Conservation (phyloP, 805 yeast species). For the Hanseniaspora singularis region DNA sequence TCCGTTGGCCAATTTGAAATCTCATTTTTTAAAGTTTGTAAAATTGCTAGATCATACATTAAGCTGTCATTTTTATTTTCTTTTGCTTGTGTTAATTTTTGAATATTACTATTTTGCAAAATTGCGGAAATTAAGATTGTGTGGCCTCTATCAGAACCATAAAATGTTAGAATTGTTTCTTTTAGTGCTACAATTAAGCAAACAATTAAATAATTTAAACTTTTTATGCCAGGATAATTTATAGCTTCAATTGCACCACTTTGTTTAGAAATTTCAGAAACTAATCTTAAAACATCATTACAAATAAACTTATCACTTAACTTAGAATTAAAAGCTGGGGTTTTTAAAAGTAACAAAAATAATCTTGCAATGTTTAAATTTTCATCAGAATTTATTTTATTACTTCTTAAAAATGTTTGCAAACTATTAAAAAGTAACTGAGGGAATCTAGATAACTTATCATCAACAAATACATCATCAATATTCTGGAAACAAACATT, state of each 20-base stretch:
- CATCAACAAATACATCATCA: neutral
- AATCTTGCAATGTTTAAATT: conserved; percentile 7
- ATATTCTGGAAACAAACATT: neutral
- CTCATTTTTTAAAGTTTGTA: conserved; percentile 13
- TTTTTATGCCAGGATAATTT: conserved; percentile 5
- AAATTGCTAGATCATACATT: conserved; percentile 8
- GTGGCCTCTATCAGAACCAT: conserved; percentile 12
- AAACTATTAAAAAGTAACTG: neutral
- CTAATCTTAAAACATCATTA: conserved; percentile 14
- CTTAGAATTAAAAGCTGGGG: conserved; percentile 1
- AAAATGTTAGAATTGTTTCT: conserved; percentile 4
- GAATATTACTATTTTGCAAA: conserved; percentile 11
- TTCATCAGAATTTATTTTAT: conserved; percentile 5
- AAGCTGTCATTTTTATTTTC: neutral
- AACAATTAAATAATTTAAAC: conserved; percentile 12
- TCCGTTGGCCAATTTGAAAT: conserved; percentile 16
- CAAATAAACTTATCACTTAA: conserved; percentile 12
- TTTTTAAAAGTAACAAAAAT: conserved; percentile 6
- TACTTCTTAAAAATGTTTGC: conserved; percentile 2
- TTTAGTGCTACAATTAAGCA: conserved; percentile 4
- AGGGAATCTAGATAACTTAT: conserved; percentile 2
- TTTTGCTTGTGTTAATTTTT: conserved; percentile 7
- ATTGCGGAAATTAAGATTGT: conserved; percentile 14
- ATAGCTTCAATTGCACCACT: conserved; percentile 4
- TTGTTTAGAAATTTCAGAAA: conserved; percentile 12